A percentile compares a stretch with the other conserved stretches of the same genome.
Evolutionary conservation across 2,329 filamentous ascomycete genomes (phyloP).

Genomic region (Diaporthe amygdali): DNA sequence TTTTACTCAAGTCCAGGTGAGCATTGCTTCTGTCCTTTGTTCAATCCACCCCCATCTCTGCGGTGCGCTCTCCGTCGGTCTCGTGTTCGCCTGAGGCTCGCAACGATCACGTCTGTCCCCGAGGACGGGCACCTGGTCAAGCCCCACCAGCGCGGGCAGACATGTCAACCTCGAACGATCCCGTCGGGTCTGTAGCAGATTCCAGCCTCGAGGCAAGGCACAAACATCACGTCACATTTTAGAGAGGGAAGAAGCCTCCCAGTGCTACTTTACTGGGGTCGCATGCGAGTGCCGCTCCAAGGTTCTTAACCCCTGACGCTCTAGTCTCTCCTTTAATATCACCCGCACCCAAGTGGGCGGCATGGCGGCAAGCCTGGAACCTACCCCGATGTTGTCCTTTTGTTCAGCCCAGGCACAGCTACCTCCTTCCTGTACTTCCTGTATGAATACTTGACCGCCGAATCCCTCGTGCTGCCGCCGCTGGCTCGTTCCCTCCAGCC

Average conservation of each 20-base stretch:
- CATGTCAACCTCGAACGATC: background rate
- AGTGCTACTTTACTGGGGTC: slow-evolving; percentile 15
- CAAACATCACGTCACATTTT: slow-evolving; percentile 9
- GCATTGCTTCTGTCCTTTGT: background rate
- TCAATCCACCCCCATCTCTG: background rate
- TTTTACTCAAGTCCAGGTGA: background rate
- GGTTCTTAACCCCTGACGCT: slow-evolving; percentile 23
- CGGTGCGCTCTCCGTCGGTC: background rate
- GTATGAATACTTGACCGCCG: slow-evolving; percentile 17
- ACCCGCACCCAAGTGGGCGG: slow-evolving; percentile 23
- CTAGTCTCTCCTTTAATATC: slow-evolving; percentile 24
- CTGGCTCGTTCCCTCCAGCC: background rate
- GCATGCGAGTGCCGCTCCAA: slow-evolving; percentile 23
- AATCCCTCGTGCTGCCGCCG: background rate
- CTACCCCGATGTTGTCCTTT: slow-evolving; percentile 14
- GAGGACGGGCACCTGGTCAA: background rate
- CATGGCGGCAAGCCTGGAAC: slow-evolving; percentile 23
- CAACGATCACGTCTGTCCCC: background rate
- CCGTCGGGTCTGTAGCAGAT: slow-evolving; percentile 8
- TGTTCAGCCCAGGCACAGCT: slow-evolving; percentile 12
- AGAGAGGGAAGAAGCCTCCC: slow-evolving; percentile 7
- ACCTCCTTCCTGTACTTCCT: background rate
- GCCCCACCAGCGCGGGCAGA: background rate
- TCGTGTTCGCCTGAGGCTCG: background rate
- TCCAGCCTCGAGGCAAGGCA: background rate